These are phyloP conservation scores for Cutaneotrichosporon sp. DNA, from an alignment of 1,284 basidiomycete species.

Conservation along the genomic window DNA sequence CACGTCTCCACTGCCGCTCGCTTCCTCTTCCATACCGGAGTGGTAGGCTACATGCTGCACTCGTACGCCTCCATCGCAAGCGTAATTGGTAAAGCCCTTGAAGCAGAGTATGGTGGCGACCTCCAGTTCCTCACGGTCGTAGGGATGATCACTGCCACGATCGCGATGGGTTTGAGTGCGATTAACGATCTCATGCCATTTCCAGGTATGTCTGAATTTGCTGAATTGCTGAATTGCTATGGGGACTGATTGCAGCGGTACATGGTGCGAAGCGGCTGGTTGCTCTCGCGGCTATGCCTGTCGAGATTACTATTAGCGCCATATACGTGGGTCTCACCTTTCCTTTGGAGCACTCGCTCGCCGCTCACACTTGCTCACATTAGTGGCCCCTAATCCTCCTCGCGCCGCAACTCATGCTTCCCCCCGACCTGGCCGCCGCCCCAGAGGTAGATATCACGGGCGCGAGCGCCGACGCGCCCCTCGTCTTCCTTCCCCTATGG, in stretches of 20 bases:
- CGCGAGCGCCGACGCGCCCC: constrained; percentile 11
- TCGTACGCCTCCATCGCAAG: constrained; percentile 13
- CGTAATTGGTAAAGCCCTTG: constrained; percentile 13
- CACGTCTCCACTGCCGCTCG: constrained; percentile 9
- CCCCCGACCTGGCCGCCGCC: constrained; percentile 34
- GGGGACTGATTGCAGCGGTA: constrained; percentile 49
- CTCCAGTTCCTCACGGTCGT: constrained; percentile 65
- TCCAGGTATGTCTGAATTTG: constrained; percentile 50
- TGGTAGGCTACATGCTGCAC: constrained; percentile 43
- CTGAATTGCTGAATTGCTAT: no score
- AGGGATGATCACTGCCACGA: constrained; percentile 57
- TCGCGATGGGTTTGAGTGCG: constrained; percentile 60
- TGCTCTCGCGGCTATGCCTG: constrained; percentile 63
- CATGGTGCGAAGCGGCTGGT: constrained; percentile 59
- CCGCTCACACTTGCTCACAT: neutral
- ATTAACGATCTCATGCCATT: constrained; percentile 59
- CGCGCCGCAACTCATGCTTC: constrained; percentile 43
- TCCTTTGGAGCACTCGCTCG: no score
- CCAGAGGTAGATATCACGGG: constrained; percentile 37
- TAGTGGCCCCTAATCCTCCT: constrained; percentile 47
- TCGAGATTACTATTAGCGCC: constrained; percentile 65
- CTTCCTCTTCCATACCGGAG: constrained; percentile 40
- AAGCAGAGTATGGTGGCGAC: constrained; percentile 58
- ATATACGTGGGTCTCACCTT: constrained; percentile 60
- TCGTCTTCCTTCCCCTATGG: constrained; percentile 61